Percentiles rank a stretch among this genome's conserved stretches.
Conservation (phyloP, 345 rosid species). For the Populus pruinosa region DNA sequence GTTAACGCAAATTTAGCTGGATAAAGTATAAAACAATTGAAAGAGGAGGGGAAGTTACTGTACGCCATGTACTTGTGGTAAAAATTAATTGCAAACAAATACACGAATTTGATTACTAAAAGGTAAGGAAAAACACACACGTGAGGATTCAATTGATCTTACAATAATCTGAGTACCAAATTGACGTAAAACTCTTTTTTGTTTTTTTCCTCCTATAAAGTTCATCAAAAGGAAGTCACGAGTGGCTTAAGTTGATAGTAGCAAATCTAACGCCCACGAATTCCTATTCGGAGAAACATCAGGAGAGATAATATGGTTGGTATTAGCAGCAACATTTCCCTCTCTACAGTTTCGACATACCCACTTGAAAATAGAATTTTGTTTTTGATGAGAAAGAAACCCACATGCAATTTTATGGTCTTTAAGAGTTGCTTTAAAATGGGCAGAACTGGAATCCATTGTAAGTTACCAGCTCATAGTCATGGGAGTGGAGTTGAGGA, state of each 20-base stretch:
- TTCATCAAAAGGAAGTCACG: too few relatives aligned
- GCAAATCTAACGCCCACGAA: background rate
- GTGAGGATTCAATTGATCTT: too few relatives aligned
- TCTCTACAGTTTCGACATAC: slow-evolving; percentile 21
- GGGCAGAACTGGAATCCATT: slow-evolving; percentile 25
- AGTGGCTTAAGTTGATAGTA: background rate
- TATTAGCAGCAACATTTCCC: slow-evolving; percentile 24
- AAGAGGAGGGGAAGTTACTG: too few relatives aligned
- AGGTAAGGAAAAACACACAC: too few relatives aligned
- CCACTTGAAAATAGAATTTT: slow-evolving; percentile 18
- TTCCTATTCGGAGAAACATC: background rate
- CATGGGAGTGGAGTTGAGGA: slow-evolving; percentile 36
- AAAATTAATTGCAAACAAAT: too few relatives aligned
- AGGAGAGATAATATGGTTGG: slow-evolving; percentile 29
- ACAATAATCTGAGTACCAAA: too few relatives aligned
- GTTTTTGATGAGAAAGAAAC: slow-evolving; percentile 7
- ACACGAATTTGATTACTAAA: too few relatives aligned
- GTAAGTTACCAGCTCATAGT: slow-evolving; percentile 27
- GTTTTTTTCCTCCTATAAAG: too few relatives aligned
- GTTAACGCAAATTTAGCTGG: too few relatives aligned
- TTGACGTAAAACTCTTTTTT: too few relatives aligned
- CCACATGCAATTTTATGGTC: slow-evolving; percentile 14
- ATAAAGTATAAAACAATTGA: too few relatives aligned
- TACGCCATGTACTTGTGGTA: too few relatives aligned
- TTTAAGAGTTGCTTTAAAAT: slow-evolving; percentile 22